Base-by-base conservation (phyloP, 2,329 filamentous ascomycete species). In the Ambrosiella beaveri region DNA sequence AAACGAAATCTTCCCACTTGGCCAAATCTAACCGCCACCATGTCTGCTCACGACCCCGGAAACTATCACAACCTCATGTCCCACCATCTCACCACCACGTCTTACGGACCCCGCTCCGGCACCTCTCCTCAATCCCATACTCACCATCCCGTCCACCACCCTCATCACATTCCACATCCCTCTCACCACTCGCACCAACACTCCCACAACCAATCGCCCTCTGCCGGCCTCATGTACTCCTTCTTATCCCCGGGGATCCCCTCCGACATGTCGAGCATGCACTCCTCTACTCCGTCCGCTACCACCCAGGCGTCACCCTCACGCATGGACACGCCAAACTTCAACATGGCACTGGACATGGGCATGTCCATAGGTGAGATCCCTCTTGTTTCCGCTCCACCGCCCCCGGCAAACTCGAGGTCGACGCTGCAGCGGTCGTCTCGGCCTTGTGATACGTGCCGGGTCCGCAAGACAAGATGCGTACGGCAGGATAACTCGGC, bases 391-490 rank as follows among this genome's bases (percentile, higher is more conserved):
- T 35, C 59, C 19, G 17, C 59, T 8, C 44, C 56, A 15, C 37
- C 59, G 15, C 56, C 56, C 9, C 27, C 47, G 11, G 40, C 59
- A 9, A 40, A 56, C 19, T 27, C 59, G 11, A 38, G 54, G 1
- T 52, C 55, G 3, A 35, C 35, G 2, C 47, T 61, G 5, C 59
- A 61, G 56, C 57, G 59, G n/a, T 50, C 59, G 27, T 59, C 57
- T 6, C 72, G 77, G 7, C 77, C 77, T n/a, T 80, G 78, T 68
- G 81, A 85, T 71, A 80, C 79, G 57, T 85, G 81, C 66, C 75
- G 81, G 61, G 74, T 78, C 65, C 76, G 81, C 63, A 85, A 85
- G 70, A 79, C 76, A 63, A 78, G 80, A 64, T 85, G 81, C 66
- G 81, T 83, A 54, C 76, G 81, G 64, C 76, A 82, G 65, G 77